phyloP scores from a whole-genome alignment of 768 basidiomycete species.

The Boletus sp. region DNA sequence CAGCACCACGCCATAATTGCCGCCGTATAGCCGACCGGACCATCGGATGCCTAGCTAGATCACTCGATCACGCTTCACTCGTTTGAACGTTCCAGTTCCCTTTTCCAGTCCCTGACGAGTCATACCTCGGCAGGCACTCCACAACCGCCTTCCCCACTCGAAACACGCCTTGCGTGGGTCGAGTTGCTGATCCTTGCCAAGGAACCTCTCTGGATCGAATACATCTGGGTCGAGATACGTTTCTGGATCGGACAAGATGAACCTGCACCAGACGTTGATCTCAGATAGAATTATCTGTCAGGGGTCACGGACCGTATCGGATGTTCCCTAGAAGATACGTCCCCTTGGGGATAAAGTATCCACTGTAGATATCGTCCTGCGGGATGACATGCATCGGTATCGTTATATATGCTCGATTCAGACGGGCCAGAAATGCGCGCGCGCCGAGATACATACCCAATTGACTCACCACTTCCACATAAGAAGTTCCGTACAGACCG shows the following conservation, averaged over 20 bases:
- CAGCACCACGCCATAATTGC: neutral
- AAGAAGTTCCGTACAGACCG: slow-evolving; percentile 17
- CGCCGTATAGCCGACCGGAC: neutral
- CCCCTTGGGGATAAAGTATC: slow-evolving; percentile 23
- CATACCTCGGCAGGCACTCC: neutral
- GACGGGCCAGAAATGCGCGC: neutral
- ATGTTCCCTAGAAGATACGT: neutral
- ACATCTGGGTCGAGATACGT: slow-evolving; percentile 9
- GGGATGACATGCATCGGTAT: slow-evolving; percentile 4
- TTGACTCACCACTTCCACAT: slow-evolving; percentile 2
- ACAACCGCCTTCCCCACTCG: slow-evolving; percentile 10
- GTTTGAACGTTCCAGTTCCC: neutral
- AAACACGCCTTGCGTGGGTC: slow-evolving; percentile 13
- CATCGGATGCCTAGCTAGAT: neutral
- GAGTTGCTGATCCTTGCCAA: neutral
- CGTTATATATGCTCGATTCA: neutral
- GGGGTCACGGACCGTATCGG: slow-evolving; percentile 9
- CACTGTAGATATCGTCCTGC: slow-evolving; percentile 19
- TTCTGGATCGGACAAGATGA: slow-evolving; percentile 6
- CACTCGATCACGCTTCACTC: too few relatives aligned
- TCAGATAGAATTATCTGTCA: neutral
- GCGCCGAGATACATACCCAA: neutral
- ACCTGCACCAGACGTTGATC: neutral
- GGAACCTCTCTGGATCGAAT: slow-evolving; percentile 14
- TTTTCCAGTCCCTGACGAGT: neutral